Base-by-base conservation (phyloP, 257 asterid species). In the Agastache rugosa region DNA sequence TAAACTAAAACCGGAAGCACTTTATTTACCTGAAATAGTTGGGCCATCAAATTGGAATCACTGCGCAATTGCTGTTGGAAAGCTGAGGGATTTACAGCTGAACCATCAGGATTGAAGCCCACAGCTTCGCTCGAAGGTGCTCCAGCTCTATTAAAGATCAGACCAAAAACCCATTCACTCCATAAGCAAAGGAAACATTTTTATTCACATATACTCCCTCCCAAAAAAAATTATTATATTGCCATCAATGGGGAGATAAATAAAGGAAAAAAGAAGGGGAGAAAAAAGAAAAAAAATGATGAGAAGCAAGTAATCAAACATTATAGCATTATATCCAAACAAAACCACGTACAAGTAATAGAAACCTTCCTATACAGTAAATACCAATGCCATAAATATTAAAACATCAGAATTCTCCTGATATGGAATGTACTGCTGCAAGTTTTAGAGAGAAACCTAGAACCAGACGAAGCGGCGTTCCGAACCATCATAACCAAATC, bases 401-500 rank as follows among this genome's bases (percentile, higher is more conserved):
- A 6, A 51, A 75, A 29, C 64, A 65, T 50, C 6, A 23, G 15
- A 11, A 64, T 58, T 68, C 42, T 58, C 63, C 53, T 72, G 25
- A 58, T 10, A 67, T 35, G 12, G 44, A 23, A 47, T 27, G 39
- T 16, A 12, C 25, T 8, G 55, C 16, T 17, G 76, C 45, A 45
- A 51, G 78, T 45, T 17, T 66, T 15, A 45, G 72, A 34, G 62
- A 65, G 56, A 77, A 68, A 93, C 97, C 97, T 87, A 25, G 96
- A 74, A 71, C 50, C 56, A n/a, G 88, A 80, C 20, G 84, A 14
- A n/a, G 85, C 17, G 35, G 86, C 54, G 41, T 68, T 82, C 15
- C 92, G 72, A 73, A 89, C 86, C 98, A 95, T 85, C 98, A 90
- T 92, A 71, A 95, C 87, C 84, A 95, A 87, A 85, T 95, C 99